Evolutionary conservation across 2,329 filamentous ascomycete genomes (phyloP).

Genomic region (Fusarium drepaniforme): DNA sequence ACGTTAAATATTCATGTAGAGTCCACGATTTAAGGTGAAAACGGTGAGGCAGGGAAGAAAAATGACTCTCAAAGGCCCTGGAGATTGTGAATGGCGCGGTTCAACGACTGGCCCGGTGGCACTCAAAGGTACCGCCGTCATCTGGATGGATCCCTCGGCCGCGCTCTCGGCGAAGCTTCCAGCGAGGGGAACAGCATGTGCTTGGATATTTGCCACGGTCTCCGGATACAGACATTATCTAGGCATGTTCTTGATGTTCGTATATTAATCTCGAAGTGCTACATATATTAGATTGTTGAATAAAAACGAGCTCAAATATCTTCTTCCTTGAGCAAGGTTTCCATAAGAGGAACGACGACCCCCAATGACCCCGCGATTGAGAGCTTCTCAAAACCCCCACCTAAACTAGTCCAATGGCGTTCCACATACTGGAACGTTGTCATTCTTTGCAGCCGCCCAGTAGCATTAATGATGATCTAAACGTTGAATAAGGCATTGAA

Average conservation of each 20-base stretch:
- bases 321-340: not conserved
- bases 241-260: not conserved
- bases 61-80: conserved; percentile 22
- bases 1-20: not conserved
- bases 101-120: conserved; percentile 25
- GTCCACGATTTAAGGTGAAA: not conserved
- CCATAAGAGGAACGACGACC: not conserved
- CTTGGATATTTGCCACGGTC: not conserved
- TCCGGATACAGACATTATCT: not conserved
- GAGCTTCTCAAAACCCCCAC: not conserved
- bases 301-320: not conserved
- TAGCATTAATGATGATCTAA: not conserved
- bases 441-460: not conserved
- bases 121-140: conserved; percentile 11
- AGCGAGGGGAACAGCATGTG: conserved; percentile 25
- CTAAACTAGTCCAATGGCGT: not conserved
- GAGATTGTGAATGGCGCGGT: conserved; percentile 39
- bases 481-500: not conserved
- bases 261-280: not conserved
- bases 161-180: conserved; percentile 39
- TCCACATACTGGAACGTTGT: not conserved
- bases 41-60: conserved; percentile 10
- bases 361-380: not conserved
- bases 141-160: conserved; percentile 37
- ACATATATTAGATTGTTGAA: not conserved